phyloP scores from a whole-genome alignment of 768 basidiomycete genomes.

The Cystobasidiopsis lactophilus region DNA sequence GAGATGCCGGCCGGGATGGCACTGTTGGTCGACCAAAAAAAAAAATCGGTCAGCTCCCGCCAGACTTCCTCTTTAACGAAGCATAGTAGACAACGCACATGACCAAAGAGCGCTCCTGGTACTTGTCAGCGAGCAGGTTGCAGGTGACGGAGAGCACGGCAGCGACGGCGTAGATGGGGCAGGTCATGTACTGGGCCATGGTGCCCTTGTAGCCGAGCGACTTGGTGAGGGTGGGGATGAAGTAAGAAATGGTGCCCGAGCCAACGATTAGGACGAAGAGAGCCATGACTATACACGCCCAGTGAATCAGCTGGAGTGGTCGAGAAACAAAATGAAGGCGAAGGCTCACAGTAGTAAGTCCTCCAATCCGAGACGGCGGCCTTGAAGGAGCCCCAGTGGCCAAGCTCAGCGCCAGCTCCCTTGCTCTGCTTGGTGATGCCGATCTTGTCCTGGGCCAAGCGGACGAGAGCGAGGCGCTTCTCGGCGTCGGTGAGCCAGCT shows the following conservation, averaged over 20 bases:
- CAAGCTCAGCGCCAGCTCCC: constrained; percentile 14
- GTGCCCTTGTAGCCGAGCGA: constrained; percentile 21
- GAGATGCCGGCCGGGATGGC: constrained; percentile 14
- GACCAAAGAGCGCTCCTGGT: constrained; percentile 21
- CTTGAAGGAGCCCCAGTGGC: constrained; percentile 20
- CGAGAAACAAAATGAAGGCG: no score
- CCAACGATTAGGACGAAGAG: constrained; percentile 19
- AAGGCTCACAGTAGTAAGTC: constrained; percentile 13
- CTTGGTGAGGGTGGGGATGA: constrained; percentile 23
- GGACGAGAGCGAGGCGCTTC: constrained; percentile 16
- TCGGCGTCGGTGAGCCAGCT: constrained; percentile 20
- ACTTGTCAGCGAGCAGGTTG: constrained; percentile 21
- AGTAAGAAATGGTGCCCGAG: constrained; percentile 23
- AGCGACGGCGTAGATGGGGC: constrained; percentile 20
- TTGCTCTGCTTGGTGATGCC: not conserved
- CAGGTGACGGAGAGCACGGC: constrained; percentile 18
- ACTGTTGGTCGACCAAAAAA: no score
- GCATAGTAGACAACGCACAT: no score
- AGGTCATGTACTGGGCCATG: constrained; percentile 19
- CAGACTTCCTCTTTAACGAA: no score
- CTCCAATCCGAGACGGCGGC: constrained; percentile 21
- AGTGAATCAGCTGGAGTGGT: no score
- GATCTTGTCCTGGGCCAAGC: constrained; percentile 3
- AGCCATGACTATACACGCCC: constrained; percentile 14
- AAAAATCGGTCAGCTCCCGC: no score